These are phyloP conservation scores for Penicillium verhagenii DNA, from an alignment of 495 filamentous ascomycete species.

Conservation along the genomic window DNA sequence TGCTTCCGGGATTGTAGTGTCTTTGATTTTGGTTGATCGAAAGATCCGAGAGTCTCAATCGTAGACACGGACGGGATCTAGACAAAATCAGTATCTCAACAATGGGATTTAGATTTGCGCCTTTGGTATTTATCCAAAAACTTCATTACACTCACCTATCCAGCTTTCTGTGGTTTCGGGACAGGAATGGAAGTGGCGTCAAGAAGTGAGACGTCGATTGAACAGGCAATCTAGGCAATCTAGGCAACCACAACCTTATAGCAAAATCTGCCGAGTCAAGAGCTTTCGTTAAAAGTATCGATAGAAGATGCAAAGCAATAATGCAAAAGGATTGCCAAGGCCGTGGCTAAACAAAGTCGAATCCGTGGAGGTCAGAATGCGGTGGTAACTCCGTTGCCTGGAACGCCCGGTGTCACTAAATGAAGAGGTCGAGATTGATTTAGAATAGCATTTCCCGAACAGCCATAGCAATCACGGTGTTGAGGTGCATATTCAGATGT, in stretches of 20 bases:
- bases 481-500: constrained; percentile 29
- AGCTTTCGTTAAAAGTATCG: neutral
- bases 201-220: neutral
- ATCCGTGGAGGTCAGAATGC: constrained; percentile 7
- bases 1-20: neutral
- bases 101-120: neutral
- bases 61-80: neutral
- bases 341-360: constrained; percentile 7
- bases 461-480: constrained; percentile 25
- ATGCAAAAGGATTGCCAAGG: neutral
- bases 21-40: neutral
- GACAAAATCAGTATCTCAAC: neutral
- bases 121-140: neutral
- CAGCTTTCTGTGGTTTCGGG: neutral
- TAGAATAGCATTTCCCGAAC: constrained; percentile 37
- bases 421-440: constrained; percentile 16
- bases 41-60: neutral
- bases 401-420: constrained; percentile 12
- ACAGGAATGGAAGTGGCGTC: neutral
- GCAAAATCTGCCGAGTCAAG: neutral
- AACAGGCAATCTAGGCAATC: neutral
- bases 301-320: neutral
- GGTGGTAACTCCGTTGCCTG: constrained; percentile 15
- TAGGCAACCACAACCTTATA: neutral
- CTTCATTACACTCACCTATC: neutral